phyloP scores from a whole-genome alignment of 2,329 filamentous ascomycete genomes.

The Biscogniauxia sp. region DNA sequence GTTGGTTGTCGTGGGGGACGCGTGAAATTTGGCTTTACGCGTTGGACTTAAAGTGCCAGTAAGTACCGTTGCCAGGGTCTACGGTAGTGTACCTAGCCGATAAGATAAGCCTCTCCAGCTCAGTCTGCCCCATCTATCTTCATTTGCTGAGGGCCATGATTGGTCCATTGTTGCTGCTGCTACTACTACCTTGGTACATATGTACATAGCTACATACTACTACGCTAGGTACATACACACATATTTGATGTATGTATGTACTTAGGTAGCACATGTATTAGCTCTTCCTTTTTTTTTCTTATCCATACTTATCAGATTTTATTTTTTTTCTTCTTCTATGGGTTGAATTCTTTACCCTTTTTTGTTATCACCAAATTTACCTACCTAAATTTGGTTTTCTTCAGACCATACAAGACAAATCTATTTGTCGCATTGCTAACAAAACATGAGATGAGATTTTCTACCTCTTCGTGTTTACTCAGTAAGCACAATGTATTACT shows the following conservation, averaged over 20 bases:
- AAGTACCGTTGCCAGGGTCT: not conserved
- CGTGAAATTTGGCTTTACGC: constrained; percentile 15
- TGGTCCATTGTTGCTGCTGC: not conserved
- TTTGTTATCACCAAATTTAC: not conserved
- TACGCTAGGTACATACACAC: too few relatives aligned
- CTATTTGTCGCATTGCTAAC: not conserved
- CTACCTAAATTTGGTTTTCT: not conserved
- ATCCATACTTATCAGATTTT: not conserved
- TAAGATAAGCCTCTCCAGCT: not conserved
- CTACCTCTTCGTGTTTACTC: constrained; percentile 26
- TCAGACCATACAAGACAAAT: constrained; percentile 2
- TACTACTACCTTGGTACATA: too few relatives aligned
- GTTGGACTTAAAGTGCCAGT: constrained; percentile 6
- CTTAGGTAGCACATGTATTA: not conserved
- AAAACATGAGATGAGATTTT: constrained; percentile 30
- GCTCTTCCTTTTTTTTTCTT: not conserved
- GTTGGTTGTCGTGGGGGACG: constrained; percentile 5
- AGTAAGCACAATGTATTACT: constrained; percentile 26
- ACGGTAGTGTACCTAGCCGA: not conserved
- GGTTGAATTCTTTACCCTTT: too few relatives aligned
- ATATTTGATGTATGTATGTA: too few relatives aligned
- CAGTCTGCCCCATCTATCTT: not conserved
- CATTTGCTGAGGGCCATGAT: not conserved
- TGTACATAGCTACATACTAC: too few relatives aligned
- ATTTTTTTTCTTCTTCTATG: too few relatives aligned